phyloP scores from a whole-genome alignment of 495 filamentous ascomycete species.

The Stereocaulon alpinum region DNA sequence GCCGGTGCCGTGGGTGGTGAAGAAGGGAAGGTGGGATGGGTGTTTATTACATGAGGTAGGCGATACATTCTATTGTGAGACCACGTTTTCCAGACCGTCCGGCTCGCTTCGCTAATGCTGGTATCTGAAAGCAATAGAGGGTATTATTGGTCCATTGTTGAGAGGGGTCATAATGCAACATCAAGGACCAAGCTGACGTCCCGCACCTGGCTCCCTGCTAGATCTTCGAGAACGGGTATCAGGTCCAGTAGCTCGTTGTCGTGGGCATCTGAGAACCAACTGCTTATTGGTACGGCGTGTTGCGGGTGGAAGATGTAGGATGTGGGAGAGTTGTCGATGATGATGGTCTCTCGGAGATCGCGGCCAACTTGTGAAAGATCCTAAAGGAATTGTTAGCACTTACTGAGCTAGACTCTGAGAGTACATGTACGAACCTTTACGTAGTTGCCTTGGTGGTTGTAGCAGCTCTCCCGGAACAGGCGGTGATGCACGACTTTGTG shows the following conservation, averaged over 20 bases:
- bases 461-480: constrained; percentile 95
- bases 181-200: constrained; percentile 98
- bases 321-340: constrained; percentile 98
- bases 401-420: neutral
- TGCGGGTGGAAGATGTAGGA: constrained; percentile 99
- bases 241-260: constrained; percentile 98
- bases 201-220: constrained; percentile 74
- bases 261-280: constrained; percentile 99
- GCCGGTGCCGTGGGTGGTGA: neutral
- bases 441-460: constrained; percentile 98
- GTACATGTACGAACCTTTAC: constrained; percentile 56
- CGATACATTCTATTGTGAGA: constrained; percentile 15
- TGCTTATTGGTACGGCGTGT: constrained; percentile 98
- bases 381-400: constrained; percentile 27
- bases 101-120: constrained; percentile 14
- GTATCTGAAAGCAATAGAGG: constrained; percentile 11
- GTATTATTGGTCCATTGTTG: constrained; percentile 9
- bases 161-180: constrained; percentile 61
- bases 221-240: constrained; percentile 96
- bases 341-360: constrained; percentile 94
- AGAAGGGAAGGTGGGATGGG: constrained; percentile 6
- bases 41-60: constrained; percentile 20
- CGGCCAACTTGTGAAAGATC: constrained; percentile 95
- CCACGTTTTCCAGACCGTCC: constrained; percentile 11
- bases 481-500: constrained; percentile 94